A percentile compares a stretch with the other conserved stretches of the same genome.
phyloP scores from a whole-genome alignment of 495 filamentous ascomycete species.

The Xylaria telfairii region DNA sequence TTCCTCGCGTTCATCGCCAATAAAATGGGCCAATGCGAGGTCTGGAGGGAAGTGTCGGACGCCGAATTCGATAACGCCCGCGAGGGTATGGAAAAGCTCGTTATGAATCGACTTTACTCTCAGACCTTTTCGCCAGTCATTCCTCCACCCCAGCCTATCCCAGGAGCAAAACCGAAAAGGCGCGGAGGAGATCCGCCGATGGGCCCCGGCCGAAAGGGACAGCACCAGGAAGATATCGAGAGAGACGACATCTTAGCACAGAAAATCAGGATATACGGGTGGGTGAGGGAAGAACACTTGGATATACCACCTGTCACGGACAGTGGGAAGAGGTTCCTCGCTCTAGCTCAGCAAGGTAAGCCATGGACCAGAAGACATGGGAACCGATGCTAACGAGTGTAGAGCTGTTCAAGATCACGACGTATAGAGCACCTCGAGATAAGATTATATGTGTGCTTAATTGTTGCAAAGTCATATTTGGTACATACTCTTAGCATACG shows the following conservation, averaged over 20 bases:
- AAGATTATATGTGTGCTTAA: constrained; percentile 99
- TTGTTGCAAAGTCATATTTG: constrained; percentile 99
- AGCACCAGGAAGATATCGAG: constrained; percentile 99
- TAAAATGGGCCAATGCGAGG: constrained; percentile 98
- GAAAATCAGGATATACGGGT: constrained; percentile 95
- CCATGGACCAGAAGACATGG: constrained; percentile 15
- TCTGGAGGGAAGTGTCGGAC: constrained; percentile 95
- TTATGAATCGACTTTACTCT: constrained; percentile 96
- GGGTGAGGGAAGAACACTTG: constrained; percentile 91
- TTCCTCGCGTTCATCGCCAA: constrained; percentile 98
- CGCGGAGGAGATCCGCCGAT: constrained; percentile 70
- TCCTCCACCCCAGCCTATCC: constrained; percentile 75
- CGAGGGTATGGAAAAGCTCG: constrained; percentile 99
- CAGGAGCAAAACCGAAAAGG: constrained; percentile 70
- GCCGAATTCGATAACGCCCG: constrained; percentile 97
- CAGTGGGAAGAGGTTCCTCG: constrained; percentile 84
- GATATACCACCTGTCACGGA: constrained; percentile 89
- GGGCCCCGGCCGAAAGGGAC: constrained; percentile 84
- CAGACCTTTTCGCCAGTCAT: constrained; percentile 98
- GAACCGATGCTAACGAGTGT: constrained; percentile 36
- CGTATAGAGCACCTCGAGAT: constrained; percentile 92
- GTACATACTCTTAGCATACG: constrained; percentile 51
- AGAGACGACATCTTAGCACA: constrained; percentile 92
- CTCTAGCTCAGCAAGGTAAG: constrained; percentile 84
- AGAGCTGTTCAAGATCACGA: constrained; percentile 95